Base-by-base conservation (phyloP, 768 basidiomycete genomes). In the Boletus reticulatus region DNA sequence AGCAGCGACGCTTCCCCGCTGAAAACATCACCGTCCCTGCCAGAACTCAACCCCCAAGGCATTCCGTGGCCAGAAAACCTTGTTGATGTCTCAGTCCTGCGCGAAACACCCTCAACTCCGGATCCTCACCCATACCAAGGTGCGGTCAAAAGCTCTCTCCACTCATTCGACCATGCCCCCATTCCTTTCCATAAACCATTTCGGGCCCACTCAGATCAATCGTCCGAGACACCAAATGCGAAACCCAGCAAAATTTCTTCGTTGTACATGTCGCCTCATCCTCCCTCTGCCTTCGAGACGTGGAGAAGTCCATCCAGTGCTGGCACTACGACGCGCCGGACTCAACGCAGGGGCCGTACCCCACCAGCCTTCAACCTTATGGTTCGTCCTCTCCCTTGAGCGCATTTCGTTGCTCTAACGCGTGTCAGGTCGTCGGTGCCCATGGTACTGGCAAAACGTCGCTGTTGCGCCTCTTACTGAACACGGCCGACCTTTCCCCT, bases 131-230 rank as follows among this genome's bases (percentile, higher is more conserved):
- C 68, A 69, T 66, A 74, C 68, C 80, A 84, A 81, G 87, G 86
- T 84, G 86, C 87, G 77, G 76, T 80, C 60, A 85, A 82, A 79
- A 81, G 79, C 67, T 86, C 84, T 71, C 79, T 89, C 67, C 76
- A 80, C 65, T 77, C 77, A 55, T 62, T 72, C 72, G 75, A 79
- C 68, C 72, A 73, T 53, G 67, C 73, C 69, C 76, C 85, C 65
- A 86, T 88, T 71, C 79, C 84, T 62, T 92, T 91, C 80, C 89
- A 92, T 73, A 89, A 88, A 82, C 90, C 90, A 45, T 90, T 89
- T 79, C 80, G 86, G 56, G 55, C 62, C 50, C 54, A 64, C 72
- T 78, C 78, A 69, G 78, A 74, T 62, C 69, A 75, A 44, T 69
- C 59, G 7, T 42, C 59, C 49, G 70, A 65, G 45, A 49, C 51